Evolutionary conservation across 441 rosid genomes (phyloP), one percentile per base, ranked within the genome.

Genomic region (Erodium texanum): DNA sequence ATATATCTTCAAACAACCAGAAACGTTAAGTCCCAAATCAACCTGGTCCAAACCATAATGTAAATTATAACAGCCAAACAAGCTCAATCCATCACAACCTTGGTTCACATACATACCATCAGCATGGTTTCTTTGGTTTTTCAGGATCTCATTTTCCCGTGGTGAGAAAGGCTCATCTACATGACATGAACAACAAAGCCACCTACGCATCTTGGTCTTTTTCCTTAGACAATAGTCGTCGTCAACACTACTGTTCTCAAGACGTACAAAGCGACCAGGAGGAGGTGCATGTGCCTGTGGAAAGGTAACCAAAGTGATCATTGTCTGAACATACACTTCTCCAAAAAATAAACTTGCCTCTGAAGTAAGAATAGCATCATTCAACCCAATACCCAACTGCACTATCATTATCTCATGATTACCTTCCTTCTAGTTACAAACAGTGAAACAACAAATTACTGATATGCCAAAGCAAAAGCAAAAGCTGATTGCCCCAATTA

Each of bases 131-230:
- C 29, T 27, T 12, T 72, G 66, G 45, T 38, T 38, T 38, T 81
- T 85, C 18, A 77, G 56, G 62, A 68, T 75, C 77, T 89, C 93
- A 12, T 76, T 70, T 54, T 90, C 90, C 67, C 78, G 70, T 32
- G 85, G 27, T 16, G 86, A 84, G 73, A 80, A 80, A 5, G 89
- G 67, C 79, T 93, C 96, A 70, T 90, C 90, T 0, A 83, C 86
- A 63, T 82, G 92, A 79, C 91, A 85, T 23, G 90, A 75, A 80
- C 97, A 93, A 63, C 98, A 93, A 7, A 93, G 82, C 92, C 93
- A 93, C 82, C 86, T 76, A 32, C 98, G 94, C 98, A 93, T 90
- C 85, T 72, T 91, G 79, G 75, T 72, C 82, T 73, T 85, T 77
- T 86, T 93, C 80, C 83, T 88, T 76, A 83, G 70, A 72, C 70